A percentile compares a stretch with the other conserved stretches of the same genome.
Evolutionary conservation across 2,329 filamentous ascomycete genomes (phyloP).

Genomic region (Cladosporium sp.): DNA sequence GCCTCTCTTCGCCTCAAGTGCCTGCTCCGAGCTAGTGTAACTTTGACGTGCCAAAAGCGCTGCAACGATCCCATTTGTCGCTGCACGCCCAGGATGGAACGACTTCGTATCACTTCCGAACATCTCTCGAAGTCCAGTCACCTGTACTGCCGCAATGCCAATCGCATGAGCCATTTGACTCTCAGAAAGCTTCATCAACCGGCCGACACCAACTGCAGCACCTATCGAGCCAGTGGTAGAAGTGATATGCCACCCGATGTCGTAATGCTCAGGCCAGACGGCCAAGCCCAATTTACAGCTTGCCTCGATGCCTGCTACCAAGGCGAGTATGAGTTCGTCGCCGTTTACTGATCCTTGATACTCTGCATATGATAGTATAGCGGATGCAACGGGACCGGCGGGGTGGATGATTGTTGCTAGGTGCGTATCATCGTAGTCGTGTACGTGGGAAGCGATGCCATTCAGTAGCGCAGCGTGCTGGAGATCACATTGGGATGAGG

Average conservation of each 20-base stretch:
- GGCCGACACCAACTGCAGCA: constrained; percentile 54
- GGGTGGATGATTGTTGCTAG: constrained; percentile 59
- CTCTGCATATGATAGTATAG: constrained; percentile 52
- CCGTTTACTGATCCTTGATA: constrained; percentile 44
- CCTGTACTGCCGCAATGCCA: constrained; percentile 55
- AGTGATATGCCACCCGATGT: constrained; percentile 59
- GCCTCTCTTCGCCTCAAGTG: constrained; percentile 54
- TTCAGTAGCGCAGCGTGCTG: constrained; percentile 55
- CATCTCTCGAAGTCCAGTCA: constrained; percentile 55
- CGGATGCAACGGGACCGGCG: constrained; percentile 52
- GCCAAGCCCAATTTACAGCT: constrained; percentile 55
- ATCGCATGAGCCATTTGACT: constrained; percentile 52
- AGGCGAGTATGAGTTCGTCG: constrained; percentile 51
- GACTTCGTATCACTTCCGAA: constrained; percentile 59
- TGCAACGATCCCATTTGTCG: constrained; percentile 53
- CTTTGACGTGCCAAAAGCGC: constrained; percentile 49
- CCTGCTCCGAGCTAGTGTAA: constrained; percentile 50
- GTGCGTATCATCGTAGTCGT: constrained; percentile 60
- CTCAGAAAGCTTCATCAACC: constrained; percentile 45
- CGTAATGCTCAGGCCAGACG: constrained; percentile 57
- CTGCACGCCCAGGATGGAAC: constrained; percentile 56
- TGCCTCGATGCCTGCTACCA: constrained; percentile 54
- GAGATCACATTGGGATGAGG: constrained; percentile 43
- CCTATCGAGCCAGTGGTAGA: constrained; percentile 54
- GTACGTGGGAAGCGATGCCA: constrained; percentile 56